Conservation (phyloP, 2,329 filamentous ascomycete species). For the Aspergillus piperis region DNA sequence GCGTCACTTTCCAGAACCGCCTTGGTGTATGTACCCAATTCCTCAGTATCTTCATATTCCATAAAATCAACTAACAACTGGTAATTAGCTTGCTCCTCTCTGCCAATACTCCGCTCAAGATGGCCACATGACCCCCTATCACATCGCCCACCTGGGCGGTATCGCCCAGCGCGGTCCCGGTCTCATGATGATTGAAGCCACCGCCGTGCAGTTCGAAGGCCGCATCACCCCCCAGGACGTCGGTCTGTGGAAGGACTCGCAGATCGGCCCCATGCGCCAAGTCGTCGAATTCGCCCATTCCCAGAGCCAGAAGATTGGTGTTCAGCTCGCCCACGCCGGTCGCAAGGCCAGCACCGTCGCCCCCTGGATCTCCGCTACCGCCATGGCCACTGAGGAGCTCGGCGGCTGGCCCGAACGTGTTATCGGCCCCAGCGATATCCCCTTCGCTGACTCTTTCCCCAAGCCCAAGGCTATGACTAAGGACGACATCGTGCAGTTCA, state of each 20-base stretch:
- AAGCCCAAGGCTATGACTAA: slow-evolving; percentile 67
- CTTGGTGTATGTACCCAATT: slow-evolving; percentile 17
- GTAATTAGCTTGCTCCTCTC: slow-evolving; percentile 56
- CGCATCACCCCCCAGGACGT: slow-evolving; percentile 68
- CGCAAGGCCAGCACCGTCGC: slow-evolving; percentile 61
- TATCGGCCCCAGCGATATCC: slow-evolving; percentile 59
- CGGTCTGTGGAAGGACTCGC: slow-evolving; percentile 79
- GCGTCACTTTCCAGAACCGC: slow-evolving; percentile 61
- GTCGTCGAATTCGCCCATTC: slow-evolving; percentile 78
- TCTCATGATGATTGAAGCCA: slow-evolving; percentile 76
- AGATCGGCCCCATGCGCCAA: slow-evolving; percentile 68
- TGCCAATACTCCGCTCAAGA: slow-evolving; percentile 69
- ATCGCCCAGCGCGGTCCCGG: slow-evolving; percentile 75
- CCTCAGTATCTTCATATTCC: neutral
- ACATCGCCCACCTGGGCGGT: slow-evolving; percentile 78
- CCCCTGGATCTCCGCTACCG: slow-evolving; percentile 44
- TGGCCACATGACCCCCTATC: slow-evolving; percentile 77
- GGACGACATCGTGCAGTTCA: slow-evolving; percentile 66
- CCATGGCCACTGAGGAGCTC: slow-evolving; percentile 50
- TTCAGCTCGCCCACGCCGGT: slow-evolving; percentile 82
- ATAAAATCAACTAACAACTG: too few species aligned
- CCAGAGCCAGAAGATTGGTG: slow-evolving; percentile 73
- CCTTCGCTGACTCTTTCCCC: slow-evolving; percentile 64
- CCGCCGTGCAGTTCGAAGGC: slow-evolving; percentile 71
- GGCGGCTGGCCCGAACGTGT: slow-evolving; percentile 59